Evolutionary conservation across 331 rosid genomes (phyloP).

Genomic region (Malus hybrid): DNA sequence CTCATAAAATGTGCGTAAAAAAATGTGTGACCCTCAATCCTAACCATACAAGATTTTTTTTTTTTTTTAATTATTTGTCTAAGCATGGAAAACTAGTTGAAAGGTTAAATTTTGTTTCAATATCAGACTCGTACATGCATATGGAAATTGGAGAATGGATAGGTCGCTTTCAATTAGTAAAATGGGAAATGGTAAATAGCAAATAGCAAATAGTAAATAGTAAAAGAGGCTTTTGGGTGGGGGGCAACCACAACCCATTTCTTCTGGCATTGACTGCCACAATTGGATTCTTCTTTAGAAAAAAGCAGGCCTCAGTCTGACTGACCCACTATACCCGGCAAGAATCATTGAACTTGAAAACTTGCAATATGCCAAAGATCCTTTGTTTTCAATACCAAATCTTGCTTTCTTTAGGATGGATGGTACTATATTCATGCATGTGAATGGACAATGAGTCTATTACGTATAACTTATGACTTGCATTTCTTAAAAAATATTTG

Average conservation of each 20-base stretch:
- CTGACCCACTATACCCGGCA: slow-evolving; percentile 33
- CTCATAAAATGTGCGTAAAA: too few relatives aligned
- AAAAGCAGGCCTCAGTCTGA: slow-evolving; percentile 1
- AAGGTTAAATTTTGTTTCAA: background rate
- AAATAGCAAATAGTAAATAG: too few relatives aligned
- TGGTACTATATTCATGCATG: too few relatives aligned
- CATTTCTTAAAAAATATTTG: too few relatives aligned
- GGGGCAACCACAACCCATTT: background rate
- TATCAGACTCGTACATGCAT: background rate
- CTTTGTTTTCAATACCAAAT: background rate
- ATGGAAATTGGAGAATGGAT: background rate
- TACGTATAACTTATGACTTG: too few relatives aligned
- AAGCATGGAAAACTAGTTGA: background rate
- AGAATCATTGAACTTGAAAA: slow-evolving; percentile 27
- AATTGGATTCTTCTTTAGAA: slow-evolving; percentile 3
- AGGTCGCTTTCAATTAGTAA: too few relatives aligned
- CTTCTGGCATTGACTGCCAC: background rate
- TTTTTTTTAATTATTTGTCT: too few relatives aligned
- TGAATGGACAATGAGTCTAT: too few relatives aligned
- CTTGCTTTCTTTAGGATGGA: background rate
- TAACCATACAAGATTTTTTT: too few relatives aligned
- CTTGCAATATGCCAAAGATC: slow-evolving; percentile 10
- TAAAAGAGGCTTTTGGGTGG: background rate
- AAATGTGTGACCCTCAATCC: too few relatives aligned
- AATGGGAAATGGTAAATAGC: too few relatives aligned